Base-by-base conservation (phyloP, 176 grass and related monocot genomes). In the Pontederia paniculata region DNA sequence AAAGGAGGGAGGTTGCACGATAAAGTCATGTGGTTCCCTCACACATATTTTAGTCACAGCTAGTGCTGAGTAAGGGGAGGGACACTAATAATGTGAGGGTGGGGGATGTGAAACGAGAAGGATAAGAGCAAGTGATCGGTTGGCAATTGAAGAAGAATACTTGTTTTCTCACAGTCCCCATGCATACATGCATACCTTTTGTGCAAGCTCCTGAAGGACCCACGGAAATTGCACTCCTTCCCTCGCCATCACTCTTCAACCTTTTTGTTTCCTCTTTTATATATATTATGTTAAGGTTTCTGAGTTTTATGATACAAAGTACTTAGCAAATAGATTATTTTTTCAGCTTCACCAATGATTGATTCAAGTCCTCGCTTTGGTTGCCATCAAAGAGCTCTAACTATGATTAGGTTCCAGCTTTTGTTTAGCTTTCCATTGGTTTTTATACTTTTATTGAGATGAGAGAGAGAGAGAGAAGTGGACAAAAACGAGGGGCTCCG, bases 51-150 rank as follows among this genome's bases (percentile, higher is more conserved):
- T 37, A 37, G 28, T 8, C 9, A 13, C 18, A 62, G 21, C n/a
- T n/a, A n/a, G 59, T 62, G 42, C 37, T 62, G 21, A 59, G 17
- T 42, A 42, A 17, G 9, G 57, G 54, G 4, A 12, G 61, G 28
- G n/a, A n/a, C n/a, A n/a, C 28, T 37, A 17, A 37, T 37, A 37
- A 45, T 21, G 42, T 8, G 17, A 21, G 17, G 58, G 23, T n/a
- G n/a, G n/a, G n/a, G n/a, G n/a, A n/a, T n/a, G 55, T 37, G 55
- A 15, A 57, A 57, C 55, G 55, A 57, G 23, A 41, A 57, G 21
- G 23, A 57, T 15, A 1, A 57, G 23, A 9, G 23, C 14, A 21
- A 37, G 28, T 37, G 28, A 37, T 37, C 28, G 28, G 28, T 37
- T 37, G 28, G 28, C 28, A 37, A 37, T 37, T 28, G 11, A 14